Evolutionary conservation across 345 rosid species (phyloP).

Genomic region (Eucalyptus curtisii): DNA sequence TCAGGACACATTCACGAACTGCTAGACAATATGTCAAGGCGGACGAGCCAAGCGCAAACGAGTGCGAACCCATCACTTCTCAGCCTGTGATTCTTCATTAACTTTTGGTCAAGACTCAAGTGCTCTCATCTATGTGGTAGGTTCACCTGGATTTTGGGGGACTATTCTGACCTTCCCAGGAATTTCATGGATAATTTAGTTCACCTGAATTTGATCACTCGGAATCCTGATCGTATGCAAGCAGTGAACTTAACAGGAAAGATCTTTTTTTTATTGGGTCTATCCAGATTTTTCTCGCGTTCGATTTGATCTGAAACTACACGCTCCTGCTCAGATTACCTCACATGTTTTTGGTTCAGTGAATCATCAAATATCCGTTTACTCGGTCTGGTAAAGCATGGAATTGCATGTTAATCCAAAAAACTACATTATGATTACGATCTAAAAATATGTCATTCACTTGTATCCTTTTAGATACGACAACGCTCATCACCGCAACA

Average conservation of each 20-base stretch:
- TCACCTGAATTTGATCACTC: background rate
- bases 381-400: background rate
- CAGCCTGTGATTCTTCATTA: background rate
- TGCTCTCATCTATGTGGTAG: background rate
- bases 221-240: background rate
- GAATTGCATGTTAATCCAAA: background rate
- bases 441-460: background rate
- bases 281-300: background rate
- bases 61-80: background rate
- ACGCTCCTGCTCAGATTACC: background rate
- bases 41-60: background rate
- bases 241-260: background rate
- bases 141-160: background rate
- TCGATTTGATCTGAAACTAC: background rate
- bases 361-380: background rate
- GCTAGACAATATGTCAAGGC: too few relatives aligned
- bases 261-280: background rate
- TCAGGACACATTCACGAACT: background rate
- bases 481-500: background rate
- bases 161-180: background rate
- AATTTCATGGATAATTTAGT: background rate
- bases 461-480: background rate
- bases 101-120: background rate
- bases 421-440: background rate
- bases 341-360: background rate